A percentile compares a stretch with the other conserved stretches of the same genome.
phyloP scores from a whole-genome alignment of 257 asterid genomes.

The Przewalskia tangutica region DNA sequence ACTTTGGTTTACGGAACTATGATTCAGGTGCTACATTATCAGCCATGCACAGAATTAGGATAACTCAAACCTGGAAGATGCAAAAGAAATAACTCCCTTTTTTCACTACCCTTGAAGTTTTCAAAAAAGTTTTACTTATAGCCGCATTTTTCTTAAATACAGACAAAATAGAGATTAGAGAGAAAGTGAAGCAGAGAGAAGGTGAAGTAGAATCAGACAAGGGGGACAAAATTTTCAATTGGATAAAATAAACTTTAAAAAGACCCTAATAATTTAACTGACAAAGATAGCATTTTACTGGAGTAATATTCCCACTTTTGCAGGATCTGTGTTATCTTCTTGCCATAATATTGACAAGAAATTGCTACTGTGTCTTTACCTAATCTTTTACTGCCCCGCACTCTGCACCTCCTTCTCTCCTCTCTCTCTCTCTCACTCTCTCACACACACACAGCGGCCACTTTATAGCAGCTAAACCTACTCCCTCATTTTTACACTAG shows the following conservation, averaged over 20 bases:
- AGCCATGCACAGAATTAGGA: not conserved
- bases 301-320: not conserved
- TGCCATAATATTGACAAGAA: not conserved
- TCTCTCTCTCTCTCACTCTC: not conserved
- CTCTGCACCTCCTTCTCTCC: not conserved
- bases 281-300: not conserved
- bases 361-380: not conserved
- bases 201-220: not conserved
- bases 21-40: not conserved
- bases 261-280: not conserved
- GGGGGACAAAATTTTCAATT: too few relatives aligned
- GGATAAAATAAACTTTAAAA: not conserved
- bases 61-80: not conserved
- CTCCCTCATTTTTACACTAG: not conserved
- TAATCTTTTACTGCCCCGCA: not conserved
- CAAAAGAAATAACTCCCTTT: not conserved
- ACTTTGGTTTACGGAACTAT: not conserved
- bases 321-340: not conserved
- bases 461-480: not conserved
- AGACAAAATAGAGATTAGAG: not conserved
- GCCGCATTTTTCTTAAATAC: not conserved
- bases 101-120: not conserved
- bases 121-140: not conserved
- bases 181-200: not conserved
- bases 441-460: not conserved